Evolutionary conservation across 805 yeast species (phyloP), one percentile per base, ranked within the genome.

Genomic region (Candida awuae): DNA sequence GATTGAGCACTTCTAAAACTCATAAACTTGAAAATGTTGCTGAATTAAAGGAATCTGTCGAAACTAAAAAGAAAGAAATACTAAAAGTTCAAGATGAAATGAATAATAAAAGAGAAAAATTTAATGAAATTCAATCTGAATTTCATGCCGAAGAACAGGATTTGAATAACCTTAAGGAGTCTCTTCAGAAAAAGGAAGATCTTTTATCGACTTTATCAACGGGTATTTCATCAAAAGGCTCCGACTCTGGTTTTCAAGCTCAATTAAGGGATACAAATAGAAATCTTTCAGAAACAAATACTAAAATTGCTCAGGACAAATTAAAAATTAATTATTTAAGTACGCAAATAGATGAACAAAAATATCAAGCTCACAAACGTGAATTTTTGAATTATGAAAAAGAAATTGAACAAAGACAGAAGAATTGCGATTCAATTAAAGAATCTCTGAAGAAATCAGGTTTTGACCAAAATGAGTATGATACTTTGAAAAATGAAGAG

Each of bases 151-250:
- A 74, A 9, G 76, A 74, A 35, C 54, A 51, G 1, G 53, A 61
- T n/a, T 61, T 82, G 17, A 63, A 59, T 2, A 52, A 55, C 1
- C 47, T 76, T 39, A 77, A 75, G 44, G 65, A 62, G 5, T 66
- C 67, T 12, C 66, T 71, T 34, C 63, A 66, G 25, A 70, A 66
- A 43, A 84, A 83, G 49, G 90, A 84, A 50, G 96, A 88, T 45
- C 66, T 88, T 9, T 61, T 85, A 8, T 82, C 92, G 0, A 80
- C 94, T 0, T 66, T 88, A 29, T 77, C 87, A 0, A 85, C 95
- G 0, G 96, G 97, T 51, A 78, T 88, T n/a, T 83, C 95, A 0
- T 75, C 94, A 0, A 78, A 75, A 43, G 95, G 94, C 39, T 70
- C 78, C 0, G 81, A 79, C 50, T 79, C 83, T 25, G 96, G 96